These are phyloP conservation scores for Platanthera guangdongensis DNA, from an alignment of 106 monocot genomes.

Conservation along the genomic window DNA sequence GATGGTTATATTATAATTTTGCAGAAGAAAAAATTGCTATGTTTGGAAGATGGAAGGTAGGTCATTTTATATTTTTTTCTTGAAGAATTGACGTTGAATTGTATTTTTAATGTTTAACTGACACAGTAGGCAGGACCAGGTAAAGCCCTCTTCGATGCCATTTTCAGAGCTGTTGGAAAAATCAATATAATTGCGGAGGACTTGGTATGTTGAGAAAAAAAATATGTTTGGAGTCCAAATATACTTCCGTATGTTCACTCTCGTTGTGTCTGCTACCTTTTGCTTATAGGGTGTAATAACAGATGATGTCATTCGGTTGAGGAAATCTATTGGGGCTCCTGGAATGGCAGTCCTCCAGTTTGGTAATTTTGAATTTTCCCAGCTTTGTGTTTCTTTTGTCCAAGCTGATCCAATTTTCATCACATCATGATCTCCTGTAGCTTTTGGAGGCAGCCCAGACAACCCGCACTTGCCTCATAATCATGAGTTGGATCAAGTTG, in stretches of 20 bases:
- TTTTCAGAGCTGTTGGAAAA: constrained; percentile 69
- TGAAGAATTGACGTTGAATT: constrained; percentile 6
- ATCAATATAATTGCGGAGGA: constrained; percentile 89
- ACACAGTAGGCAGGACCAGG: constrained; percentile 87
- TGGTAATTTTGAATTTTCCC: constrained; percentile 38
- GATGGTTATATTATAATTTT: constrained; percentile 13
- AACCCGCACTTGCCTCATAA: constrained; percentile 96
- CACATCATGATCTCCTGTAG: constrained; percentile 19
- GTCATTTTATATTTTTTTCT: neutral
- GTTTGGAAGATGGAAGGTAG: constrained; percentile 87
- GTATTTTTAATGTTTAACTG: constrained; percentile 14
- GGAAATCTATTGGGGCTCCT: constrained; percentile 81
- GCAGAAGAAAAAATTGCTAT: constrained; percentile 79
- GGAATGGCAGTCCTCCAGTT: constrained; percentile 99
- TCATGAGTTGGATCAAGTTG: constrained; percentile 87
- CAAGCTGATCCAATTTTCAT: neutral
- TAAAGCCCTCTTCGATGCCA: constrained; percentile 89
- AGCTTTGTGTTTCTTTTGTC: neutral
- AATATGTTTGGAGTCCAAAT: neutral
- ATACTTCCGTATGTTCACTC: neutral
- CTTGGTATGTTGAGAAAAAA: constrained; percentile 37
- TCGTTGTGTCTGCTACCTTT: neutral
- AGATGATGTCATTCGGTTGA: constrained; percentile 84
- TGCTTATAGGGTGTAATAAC: constrained; percentile 87
- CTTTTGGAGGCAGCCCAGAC: constrained; percentile 63